A percentile compares a stretch with the other conserved stretches of the same genome.
phyloP scores from a whole-genome alignment of 495 filamentous ascomycete genomes.

The Penicillium roqueforti region DNA sequence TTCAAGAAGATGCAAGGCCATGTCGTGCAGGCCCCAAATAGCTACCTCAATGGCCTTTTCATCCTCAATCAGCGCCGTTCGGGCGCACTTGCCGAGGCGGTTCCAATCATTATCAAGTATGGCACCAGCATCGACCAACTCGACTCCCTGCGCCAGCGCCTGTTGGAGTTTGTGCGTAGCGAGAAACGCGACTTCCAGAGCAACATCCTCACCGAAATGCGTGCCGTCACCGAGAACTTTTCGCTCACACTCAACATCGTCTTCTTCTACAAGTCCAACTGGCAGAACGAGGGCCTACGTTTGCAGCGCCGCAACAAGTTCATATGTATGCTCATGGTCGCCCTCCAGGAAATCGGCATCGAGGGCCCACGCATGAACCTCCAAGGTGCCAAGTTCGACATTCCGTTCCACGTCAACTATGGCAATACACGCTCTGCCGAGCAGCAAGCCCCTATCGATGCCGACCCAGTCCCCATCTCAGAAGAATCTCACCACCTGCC shows the following conservation, averaged over 20 bases:
- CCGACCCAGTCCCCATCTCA: slow-evolving; percentile 16
- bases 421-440: slow-evolving; percentile 18
- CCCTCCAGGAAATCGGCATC: slow-evolving; percentile 80
- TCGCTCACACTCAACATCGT: slow-evolving; percentile 85
- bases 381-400: slow-evolving; percentile 59
- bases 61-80: slow-evolving; percentile 93
- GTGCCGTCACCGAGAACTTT: slow-evolving; percentile 60
- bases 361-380: slow-evolving; percentile 77
- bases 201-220: slow-evolving; percentile 86
- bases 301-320: slow-evolving; percentile 91
- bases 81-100: slow-evolving; percentile 81
- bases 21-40: slow-evolving; percentile 93
- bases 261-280: slow-evolving; percentile 95
- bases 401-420: slow-evolving; percentile 56
- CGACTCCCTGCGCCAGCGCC: slow-evolving; percentile 73
- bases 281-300: slow-evolving; percentile 90
- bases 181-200: slow-evolving; percentile 91
- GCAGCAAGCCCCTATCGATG: slow-evolving; percentile 14
- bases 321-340: slow-evolving; percentile 86
- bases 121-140: slow-evolving; percentile 86
- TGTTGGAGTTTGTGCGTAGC: slow-evolving; percentile 76
- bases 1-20: slow-evolving; percentile 99
- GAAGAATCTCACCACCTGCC: slow-evolving; percentile 17
- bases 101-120: slow-evolving; percentile 80
- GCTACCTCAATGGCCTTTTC: slow-evolving; percentile 85